Conservation (phyloP, 164 flowering plant species). For the Vitis riparia region DNA sequence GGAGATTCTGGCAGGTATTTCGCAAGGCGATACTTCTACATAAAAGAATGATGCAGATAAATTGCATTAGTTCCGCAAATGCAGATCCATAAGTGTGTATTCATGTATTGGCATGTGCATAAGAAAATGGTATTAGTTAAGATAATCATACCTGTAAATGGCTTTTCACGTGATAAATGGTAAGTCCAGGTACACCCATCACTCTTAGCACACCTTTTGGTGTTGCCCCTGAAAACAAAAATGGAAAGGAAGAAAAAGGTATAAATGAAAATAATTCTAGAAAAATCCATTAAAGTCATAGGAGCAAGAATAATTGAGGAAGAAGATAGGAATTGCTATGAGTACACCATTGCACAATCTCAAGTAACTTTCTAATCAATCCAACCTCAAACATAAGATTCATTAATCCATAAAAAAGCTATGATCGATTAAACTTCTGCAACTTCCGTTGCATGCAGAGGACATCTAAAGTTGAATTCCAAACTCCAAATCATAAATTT, state of each 20-base stretch:
- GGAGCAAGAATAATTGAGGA: not conserved
- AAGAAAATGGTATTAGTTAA: not conserved
- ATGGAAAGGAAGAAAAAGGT: not conserved
- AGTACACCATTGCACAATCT: too few relatives aligned
- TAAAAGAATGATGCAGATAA: not conserved
- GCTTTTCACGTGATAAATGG: constrained; percentile 78
- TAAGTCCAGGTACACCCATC: constrained; percentile 77
- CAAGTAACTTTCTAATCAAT: too few relatives aligned
- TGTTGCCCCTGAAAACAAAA: constrained; percentile 55
- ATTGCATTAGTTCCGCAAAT: not conserved
- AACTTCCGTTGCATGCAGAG: too few relatives aligned
- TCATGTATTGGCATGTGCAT: not conserved
- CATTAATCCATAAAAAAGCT: too few relatives aligned
- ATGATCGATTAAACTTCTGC: too few relatives aligned
- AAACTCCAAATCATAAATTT: too few relatives aligned
- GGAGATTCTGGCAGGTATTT: constrained; percentile 70
- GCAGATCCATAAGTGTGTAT: not conserved
- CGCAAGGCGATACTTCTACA: constrained; percentile 69
- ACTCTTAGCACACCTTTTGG: constrained; percentile 76
- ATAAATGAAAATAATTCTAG: not conserved
- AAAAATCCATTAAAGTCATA: not conserved
- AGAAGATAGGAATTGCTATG: not conserved
- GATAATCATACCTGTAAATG: constrained; percentile 55
- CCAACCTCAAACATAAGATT: too few relatives aligned
- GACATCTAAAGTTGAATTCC: too few relatives aligned